Evolutionary conservation across 176 grass and related monocot species (phyloP), one percentile per base, ranked within the genome.

Genomic region (Triticum turgidum): DNA sequence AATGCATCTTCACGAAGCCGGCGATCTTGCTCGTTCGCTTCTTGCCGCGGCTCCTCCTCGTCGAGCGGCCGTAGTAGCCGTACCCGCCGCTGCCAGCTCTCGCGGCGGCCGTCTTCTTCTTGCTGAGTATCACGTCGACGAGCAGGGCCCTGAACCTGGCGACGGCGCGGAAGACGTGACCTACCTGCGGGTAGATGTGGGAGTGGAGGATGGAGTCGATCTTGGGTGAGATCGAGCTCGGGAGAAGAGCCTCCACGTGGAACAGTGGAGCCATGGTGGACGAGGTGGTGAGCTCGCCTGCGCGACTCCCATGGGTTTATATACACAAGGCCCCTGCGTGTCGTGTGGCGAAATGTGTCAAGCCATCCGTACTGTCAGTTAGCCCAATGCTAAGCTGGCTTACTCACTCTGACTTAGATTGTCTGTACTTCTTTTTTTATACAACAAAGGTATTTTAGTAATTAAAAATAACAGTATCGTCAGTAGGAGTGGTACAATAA

Each of bases 121-220:
- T 86, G 54, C 20, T 33, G 62, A 91, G 41, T 13, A 76, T 51
- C 13, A 88, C 84, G 58, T 85, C 77, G n/a, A 85, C 64, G 81
- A 94, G 39, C 42, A 87, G 15, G 17, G 88, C 91, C 83, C 87
- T 94, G 86, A 94, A 82, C 82, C 73, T 51, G 45, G 85, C 89
- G n/a, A 94, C 87, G 22, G 76, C 77, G 11, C 83, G 90, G 72
- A 89, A 86, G 61, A 91, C 87, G 42, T 72, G 84, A 70, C 84
- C 87, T 9, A 87, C 81, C 11, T 89, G 87, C 14, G 81, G 87
- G 71, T 91, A 89, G 81, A 89, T 84, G 58, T 89, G 87, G 38
- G 87, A 84, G 32, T 92, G 89, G 81, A 94, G 80, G 49, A 92
- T 78, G 42, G 84, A 38, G 82, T 77, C 89, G 44, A 89, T 81